Evolutionary conservation across 75 land plant species (phyloP), one percentile per base, ranked within the genome.

Genomic region (Selaginella moellendorffii): DNA sequence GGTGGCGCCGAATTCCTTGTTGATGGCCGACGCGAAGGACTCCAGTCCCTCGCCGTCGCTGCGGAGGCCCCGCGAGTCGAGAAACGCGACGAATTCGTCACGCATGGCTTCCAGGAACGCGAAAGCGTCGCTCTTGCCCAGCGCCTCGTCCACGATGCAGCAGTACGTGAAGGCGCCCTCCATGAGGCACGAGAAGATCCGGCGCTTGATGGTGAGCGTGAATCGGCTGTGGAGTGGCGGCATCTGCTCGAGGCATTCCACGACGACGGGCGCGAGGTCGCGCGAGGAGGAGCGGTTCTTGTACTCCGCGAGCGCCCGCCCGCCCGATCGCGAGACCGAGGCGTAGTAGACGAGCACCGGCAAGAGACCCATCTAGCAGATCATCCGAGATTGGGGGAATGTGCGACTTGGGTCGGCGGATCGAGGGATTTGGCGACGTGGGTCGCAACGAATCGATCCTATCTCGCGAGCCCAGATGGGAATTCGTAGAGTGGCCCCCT

Each of bases 211-310:
- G 0, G 84, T 81, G 27, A 83, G 73, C 53, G 72, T 71, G 67
- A 75, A 87, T 69, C 80, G 74, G 19, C 24, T 66, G 54, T 87
- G 87, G 52, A 63, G 73, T 0, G 79, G 65, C 1, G 91, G 91
- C 24, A 74, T 54, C 28, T 68, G 77, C 52, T 79, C 81, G 59
- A 83, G 51, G 69, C 87, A 81, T 21, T 75, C 58, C 0, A 28
- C 52, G 25, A 78, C 91, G 54, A 79, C 62, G 17, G 65, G 62
- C 30, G 80, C 82, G 5, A 83, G 42, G 54, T 83, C 78, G 23
- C 28, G 71, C 26, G 54, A 71, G 1, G 17, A 12, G 1, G 27
- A 28, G 12, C 21, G 29, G 28, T 74, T 79, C 14, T 24, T 30
- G 59, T 77, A 76, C 1, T 64, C 63, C 53, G 78, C 83, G 21